Percentiles rank a stretch among this genome's conserved stretches.
Evolutionary conservation across 2,329 filamentous ascomycete genomes (phyloP).

Genomic region (Aureobasidium pullulans): DNA sequence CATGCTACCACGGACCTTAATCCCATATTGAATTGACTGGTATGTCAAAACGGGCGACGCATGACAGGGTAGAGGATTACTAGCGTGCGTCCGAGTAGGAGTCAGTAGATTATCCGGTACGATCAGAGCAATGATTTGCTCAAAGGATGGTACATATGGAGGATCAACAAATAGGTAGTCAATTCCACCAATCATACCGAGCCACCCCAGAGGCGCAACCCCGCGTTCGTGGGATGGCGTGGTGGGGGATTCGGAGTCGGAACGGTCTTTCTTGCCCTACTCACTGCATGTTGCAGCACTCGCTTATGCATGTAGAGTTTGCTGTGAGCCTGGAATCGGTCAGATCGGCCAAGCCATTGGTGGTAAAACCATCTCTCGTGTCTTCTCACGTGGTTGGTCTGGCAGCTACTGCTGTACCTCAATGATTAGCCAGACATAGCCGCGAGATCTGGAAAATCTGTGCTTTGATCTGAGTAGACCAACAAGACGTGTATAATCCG

Average conservation of each 20-base stretch:
- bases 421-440: conserved; percentile 1
- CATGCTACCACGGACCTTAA: background rate
- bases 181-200: conserved; percentile 8
- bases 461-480: background rate
- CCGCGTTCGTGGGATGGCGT: background rate
- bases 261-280: background rate
- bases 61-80: background rate
- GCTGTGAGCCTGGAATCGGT: background rate
- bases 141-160: background rate
- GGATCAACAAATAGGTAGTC: background rate
- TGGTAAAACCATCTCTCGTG: background rate
- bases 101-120: background rate
- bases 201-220: background rate
- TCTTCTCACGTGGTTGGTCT: background rate
- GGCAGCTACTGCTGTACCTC: background rate
- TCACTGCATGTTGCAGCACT: background rate
- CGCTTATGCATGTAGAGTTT: background rate
- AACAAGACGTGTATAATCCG: too few species aligned
- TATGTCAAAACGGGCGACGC: background rate
- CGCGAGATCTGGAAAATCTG: background rate
- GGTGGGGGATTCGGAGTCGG: background rate
- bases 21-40: background rate
- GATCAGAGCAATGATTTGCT: conserved; percentile 1
- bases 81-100: background rate
- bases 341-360: background rate